Base-by-base conservation (phyloP, 768 basidiomycete species). In the Boletus subcaerulescens region DNA sequence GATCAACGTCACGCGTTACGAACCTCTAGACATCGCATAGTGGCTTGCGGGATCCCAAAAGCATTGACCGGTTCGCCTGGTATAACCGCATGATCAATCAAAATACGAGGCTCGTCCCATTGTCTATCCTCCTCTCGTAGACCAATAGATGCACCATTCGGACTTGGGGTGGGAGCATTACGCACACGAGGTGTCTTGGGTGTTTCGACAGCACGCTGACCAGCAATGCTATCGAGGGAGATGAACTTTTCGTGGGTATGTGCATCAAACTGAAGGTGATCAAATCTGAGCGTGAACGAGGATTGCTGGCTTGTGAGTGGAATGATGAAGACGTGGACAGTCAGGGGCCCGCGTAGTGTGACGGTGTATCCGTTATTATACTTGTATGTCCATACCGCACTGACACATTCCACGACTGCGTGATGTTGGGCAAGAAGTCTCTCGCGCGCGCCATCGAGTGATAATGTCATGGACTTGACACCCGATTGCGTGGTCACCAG, bases 11-110 rank as follows among this genome's bases (percentile, higher is more conserved):
- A 26, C 41, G 48, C 17, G 22, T 33, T 46, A 67, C 78, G 52
- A 53, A 87, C 87, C 80, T 93, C 91, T 35, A 93, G 74, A 78
- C 89, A 91, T 50, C 91, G 78, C 91, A 92, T 92, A 17, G 91
- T 91, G 3, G 89, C 89, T 65, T 92, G 89, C 7, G 91, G 89
- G 50, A 93, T 90, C 5, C 91, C 91, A 71, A 92, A 93, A 20
- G 87, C 88, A 64, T 92, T 92, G 48, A 93, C 88, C 10, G 91
- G 91, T 62, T 91, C 90, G 5, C 83, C 82, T 13, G 91, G 91
- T 60, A 91, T 81, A n/a, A 76, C 76, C 32, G 81, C 87, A 35
- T 74, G 74, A 17, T 84, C 82, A 45, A 89, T 82, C 46, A 79
- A 61, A 40, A 83, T 71, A 52, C 83, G 71, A 8, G 83, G 84